A percentile compares a stretch with the other conserved stretches of the same genome.
These are phyloP conservation scores for Citropsis articulata DNA, from an alignment of 345 rosid species.

Conservation along the genomic window DNA sequence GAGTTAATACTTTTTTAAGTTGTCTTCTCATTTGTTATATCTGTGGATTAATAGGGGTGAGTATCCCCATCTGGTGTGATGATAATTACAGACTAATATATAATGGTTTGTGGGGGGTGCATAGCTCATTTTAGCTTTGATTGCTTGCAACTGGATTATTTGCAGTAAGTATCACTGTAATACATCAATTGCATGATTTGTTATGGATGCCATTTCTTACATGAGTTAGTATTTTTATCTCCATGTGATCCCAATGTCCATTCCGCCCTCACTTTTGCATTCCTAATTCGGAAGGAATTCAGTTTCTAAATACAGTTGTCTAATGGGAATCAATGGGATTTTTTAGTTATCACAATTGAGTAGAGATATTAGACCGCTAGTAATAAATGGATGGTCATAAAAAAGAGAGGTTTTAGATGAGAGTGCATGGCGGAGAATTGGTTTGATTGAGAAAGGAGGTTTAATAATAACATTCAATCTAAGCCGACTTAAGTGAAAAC, in stretches of 20 bases:
- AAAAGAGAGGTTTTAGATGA: background rate
- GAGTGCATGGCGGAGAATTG: background rate
- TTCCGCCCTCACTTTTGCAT: background rate
- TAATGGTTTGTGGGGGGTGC: constrained; percentile 31
- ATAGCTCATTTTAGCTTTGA: constrained; percentile 7
- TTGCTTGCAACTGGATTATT: background rate
- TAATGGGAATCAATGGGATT: background rate
- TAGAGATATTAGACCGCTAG: too few relatives aligned
- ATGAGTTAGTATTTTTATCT: background rate
- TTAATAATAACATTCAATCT: too few relatives aligned
- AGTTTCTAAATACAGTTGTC: background rate
- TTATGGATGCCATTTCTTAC: background rate
- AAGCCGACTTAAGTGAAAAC: too few relatives aligned
- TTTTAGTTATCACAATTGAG: too few relatives aligned
- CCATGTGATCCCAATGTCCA: background rate
- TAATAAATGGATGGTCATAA: background rate
- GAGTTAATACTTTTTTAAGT: constrained; percentile 13
- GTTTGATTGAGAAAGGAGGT: too few relatives aligned
- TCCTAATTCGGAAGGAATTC: background rate
- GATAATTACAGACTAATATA: constrained; percentile 31
- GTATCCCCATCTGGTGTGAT: constrained; percentile 26
- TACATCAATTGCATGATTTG: background rate
- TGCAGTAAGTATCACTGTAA: too few relatives aligned
- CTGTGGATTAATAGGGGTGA: constrained; percentile 33
- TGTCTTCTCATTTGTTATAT: constrained; percentile 17